Evolutionary conservation across 805 yeast species (phyloP).

Genomic region (Limtongia smithiae): DNA sequence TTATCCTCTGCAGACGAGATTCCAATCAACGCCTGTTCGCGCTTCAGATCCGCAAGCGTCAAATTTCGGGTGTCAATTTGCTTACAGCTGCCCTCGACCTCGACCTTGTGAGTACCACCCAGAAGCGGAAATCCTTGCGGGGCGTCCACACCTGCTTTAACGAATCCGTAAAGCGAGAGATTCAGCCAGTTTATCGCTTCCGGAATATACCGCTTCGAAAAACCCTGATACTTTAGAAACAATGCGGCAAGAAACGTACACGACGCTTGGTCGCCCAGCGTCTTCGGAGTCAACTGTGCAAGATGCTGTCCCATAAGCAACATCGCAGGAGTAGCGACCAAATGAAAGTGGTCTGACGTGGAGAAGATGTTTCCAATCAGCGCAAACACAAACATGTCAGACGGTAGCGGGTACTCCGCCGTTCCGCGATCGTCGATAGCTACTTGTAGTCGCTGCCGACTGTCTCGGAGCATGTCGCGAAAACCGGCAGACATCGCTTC

Average conservation of each 20-base stretch:
- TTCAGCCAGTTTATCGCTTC: slow-evolving; percentile 48
- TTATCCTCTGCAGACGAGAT: slow-evolving; percentile 15
- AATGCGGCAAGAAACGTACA: slow-evolving; percentile 67
- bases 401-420: slow-evolving; percentile 25
- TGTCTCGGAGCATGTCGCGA: slow-evolving; percentile 53
- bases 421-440: slow-evolving; percentile 4
- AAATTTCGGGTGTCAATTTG: slow-evolving; percentile 4
- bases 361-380: slow-evolving; percentile 78
- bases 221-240: slow-evolving; percentile 66
- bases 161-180: slow-evolving; percentile 41
- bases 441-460: slow-evolving; percentile 50
- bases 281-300: slow-evolving; percentile 47
- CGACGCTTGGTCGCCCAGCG: slow-evolving; percentile 47
- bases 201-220: slow-evolving; percentile 78
- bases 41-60: slow-evolving; percentile 19
- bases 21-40: slow-evolving; percentile 6
- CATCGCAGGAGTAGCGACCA: slow-evolving; percentile 79
- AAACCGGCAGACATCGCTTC: slow-evolving; percentile 59
- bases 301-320: slow-evolving; percentile 70
- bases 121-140: slow-evolving; percentile 20
- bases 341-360: slow-evolving; percentile 92
- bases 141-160: neutral
- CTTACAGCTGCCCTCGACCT: slow-evolving; percentile 5
- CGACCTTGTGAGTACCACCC: slow-evolving; percentile 1
- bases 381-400: slow-evolving; percentile 64